These are phyloP conservation scores for Fusarium solani-melongenae DNA, from an alignment of 2,329 filamentous ascomycete species.

Conservation along the genomic window DNA sequence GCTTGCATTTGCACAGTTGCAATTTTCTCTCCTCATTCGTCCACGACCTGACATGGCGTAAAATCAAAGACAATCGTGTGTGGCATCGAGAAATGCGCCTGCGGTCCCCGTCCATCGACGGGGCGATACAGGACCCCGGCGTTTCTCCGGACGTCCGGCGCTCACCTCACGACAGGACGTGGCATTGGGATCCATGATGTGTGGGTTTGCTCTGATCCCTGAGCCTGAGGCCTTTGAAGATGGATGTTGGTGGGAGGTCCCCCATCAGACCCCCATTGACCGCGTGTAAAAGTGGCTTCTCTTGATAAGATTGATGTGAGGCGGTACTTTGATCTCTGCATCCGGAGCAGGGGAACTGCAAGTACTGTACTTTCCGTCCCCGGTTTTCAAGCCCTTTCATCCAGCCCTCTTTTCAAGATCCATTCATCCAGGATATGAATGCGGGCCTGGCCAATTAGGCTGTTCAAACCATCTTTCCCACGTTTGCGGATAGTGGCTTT, in stretches of 20 bases:
- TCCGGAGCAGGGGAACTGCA: conserved; percentile 27
- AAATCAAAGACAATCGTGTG: background rate
- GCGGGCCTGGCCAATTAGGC: conserved; percentile 14
- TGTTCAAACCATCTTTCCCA: background rate
- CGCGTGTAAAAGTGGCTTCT: conserved; percentile 3
- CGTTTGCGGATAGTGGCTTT: conserved; percentile 6
- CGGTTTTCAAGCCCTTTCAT: conserved; percentile 24
- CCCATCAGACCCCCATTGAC: background rate
- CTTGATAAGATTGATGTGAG: conserved; percentile 12
- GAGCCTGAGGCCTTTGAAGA: conserved; percentile 6
- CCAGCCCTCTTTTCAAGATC: conserved; percentile 14
- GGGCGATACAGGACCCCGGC: conserved; percentile 15
- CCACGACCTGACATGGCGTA: background rate
- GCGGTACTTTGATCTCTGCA: conserved; percentile 20
- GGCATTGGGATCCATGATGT: conserved; percentile 17
- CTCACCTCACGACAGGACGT: background rate
- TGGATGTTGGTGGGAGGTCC: background rate
- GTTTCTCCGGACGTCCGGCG: conserved; percentile 38
- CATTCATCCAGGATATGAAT: conserved; percentile 6
- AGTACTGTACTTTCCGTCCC: conserved; percentile 17
- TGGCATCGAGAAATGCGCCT: background rate
- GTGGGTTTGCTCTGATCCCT: conserved; percentile 15
- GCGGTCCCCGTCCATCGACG: background rate
- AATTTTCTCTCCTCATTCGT: background rate
- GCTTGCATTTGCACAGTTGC: background rate